phyloP scores from a whole-genome alignment of 1,139 yeast genomes.

The Nakaseomyces uthaithaninus region DNA sequence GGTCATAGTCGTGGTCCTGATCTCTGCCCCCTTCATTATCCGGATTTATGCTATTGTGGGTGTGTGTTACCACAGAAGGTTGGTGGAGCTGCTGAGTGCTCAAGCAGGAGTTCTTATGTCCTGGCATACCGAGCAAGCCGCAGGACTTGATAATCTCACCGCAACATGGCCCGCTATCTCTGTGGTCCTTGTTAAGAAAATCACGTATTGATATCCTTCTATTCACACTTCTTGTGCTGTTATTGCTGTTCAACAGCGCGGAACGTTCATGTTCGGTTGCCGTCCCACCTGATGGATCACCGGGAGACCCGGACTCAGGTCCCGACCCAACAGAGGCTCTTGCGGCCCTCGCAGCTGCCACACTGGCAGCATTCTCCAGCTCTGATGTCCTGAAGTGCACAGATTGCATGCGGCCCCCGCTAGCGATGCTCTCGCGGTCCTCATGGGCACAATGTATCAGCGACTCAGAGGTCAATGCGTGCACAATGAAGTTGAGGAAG shows the following conservation, averaged over 20 bases:
- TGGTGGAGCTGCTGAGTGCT: background rate
- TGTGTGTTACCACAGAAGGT: background rate
- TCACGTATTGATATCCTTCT: slow-evolving; percentile 1
- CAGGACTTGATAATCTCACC: background rate
- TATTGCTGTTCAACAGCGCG: slow-evolving; percentile 3
- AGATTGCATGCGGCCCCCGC: background rate
- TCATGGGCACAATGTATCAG: slow-evolving; percentile 78
- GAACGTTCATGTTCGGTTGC: background rate
- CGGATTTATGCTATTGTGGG: background rate
- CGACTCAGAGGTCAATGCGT: slow-evolving; percentile 68
- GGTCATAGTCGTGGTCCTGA: background rate
- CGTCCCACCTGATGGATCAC: background rate
- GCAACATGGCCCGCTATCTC: slow-evolving; percentile 4
- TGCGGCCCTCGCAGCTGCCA: no score
- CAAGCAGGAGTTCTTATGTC: background rate
- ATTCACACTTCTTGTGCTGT: background rate
- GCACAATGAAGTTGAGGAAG: slow-evolving; percentile 54
- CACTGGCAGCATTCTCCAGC: background rate
- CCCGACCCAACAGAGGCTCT: background rate
- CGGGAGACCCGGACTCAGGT: background rate
- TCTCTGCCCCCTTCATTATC: background rate
- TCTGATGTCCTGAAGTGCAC: slow-evolving; percentile 1
- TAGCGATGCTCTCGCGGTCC: slow-evolving; percentile 22
- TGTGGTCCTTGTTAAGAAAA: background rate
- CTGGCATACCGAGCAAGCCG: background rate